Base-by-base conservation (phyloP, 805 yeast species). In the Clavispora asparagi region DNA sequence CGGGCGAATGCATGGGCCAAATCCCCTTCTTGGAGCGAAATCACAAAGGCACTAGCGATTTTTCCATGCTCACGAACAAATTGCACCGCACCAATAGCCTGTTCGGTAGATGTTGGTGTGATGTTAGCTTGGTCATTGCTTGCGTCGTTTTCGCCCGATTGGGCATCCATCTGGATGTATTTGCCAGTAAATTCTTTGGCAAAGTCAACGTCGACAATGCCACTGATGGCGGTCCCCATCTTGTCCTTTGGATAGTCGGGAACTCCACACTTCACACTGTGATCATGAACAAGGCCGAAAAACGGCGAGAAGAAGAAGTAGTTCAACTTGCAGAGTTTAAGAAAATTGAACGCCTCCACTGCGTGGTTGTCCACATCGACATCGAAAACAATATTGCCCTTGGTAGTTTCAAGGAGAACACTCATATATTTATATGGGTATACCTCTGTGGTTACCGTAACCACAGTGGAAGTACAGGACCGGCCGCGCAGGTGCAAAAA, bases 271-370 rank as follows among this genome's bases (percentile, higher is more conserved):
- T 73, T 74, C 4, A 70, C 70, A 0, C 66, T 48, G 28, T 57
- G 63, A 51, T 73, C 73, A 42, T 60, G 62, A 37, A 65, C 65
- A 5, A 81, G 55, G 47, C 73, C 67, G 56, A 67, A 66, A 44
- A 82, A 73, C 6, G 82, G 81, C 14, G 74, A 61, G 53, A 74
- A 77, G 40, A 79, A 73, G 63, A 69, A 82, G 61, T 74, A 77
- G 46, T 76, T 72, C 33, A 67, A 52, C 55, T 75, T 69, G 63
- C 86, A 80, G 11, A 81, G 67, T 52, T 79, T 76, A 35, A 82
- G 47, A 56, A 82, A 82, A 55, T 77, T 77, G 44, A 55, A 59
- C 29, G 74, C 61, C 35, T 72, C 73, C 16, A 49, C 52, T 1
- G 76, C 76, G 4, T 71, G 65, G 7, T 58, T 54, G 8, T 67